Percentiles rank a stretch among this genome's conserved stretches.
These are phyloP conservation scores for Acanthamoeba castellanii DNA, from an alignment of 208 protist genomes.

Conservation along the genomic window DNA sequence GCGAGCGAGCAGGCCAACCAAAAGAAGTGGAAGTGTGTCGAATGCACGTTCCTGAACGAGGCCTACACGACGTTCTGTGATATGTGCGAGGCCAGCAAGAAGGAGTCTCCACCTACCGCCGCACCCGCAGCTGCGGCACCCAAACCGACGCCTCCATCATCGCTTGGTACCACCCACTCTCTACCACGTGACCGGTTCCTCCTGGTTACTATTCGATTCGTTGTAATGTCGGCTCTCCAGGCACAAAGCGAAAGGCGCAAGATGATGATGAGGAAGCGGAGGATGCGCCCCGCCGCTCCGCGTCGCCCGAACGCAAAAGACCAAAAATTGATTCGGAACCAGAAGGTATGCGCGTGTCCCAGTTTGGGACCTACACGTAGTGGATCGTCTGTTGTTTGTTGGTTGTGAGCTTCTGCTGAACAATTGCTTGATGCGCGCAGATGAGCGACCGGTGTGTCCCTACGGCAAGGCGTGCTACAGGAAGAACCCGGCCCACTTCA, in stretches of 20 bases:
- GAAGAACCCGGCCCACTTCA: neutral
- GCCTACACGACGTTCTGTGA: slow-evolving; percentile 2
- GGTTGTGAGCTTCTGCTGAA: neutral
- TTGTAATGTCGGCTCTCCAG: neutral
- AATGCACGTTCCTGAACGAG: neutral
- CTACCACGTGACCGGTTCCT: neutral
- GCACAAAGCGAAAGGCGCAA: neutral
- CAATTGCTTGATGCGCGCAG: neutral
- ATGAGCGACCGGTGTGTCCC: neutral
- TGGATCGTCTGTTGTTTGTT: neutral
- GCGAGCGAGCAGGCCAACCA: too few species aligned
- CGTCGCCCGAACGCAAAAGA: neutral
- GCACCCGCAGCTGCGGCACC: neutral
- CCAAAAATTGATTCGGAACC: neutral
- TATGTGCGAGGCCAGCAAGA: neutral
- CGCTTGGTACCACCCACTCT: neutral
- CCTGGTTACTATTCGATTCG: neutral
- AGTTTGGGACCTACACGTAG: neutral
- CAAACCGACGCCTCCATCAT: neutral
- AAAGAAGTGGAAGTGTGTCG: neutral
- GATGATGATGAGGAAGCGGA: neutral
- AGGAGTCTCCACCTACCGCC: neutral
- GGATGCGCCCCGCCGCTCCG: neutral
- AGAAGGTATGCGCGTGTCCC: neutral
- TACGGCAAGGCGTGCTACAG: neutral